Conservation (phyloP, 176 grass and related monocot species). For the Carex cristatella region DNA sequence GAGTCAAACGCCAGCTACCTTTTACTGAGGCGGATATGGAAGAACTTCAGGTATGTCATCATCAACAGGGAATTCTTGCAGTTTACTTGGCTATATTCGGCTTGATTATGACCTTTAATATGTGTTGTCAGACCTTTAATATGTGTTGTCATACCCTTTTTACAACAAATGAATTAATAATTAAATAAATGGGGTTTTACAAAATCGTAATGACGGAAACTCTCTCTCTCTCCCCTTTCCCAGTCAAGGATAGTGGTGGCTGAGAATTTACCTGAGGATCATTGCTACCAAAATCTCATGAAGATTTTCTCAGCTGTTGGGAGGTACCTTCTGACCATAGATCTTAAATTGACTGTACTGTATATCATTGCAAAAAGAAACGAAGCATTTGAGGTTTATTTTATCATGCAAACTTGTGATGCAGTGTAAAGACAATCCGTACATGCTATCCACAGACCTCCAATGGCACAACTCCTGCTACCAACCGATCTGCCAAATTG, state of each 20-base stretch:
- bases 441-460: conserved; percentile 91
- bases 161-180: not conserved
- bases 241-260: conserved; percentile 93
- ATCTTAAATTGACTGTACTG: not conserved
- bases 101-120: conserved; percentile 8
- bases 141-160: not conserved
- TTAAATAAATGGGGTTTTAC: not conserved
- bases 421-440: conserved; percentile 89
- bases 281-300: conserved; percentile 98
- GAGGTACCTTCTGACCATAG: conserved; percentile 42
- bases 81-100: conserved; percentile 1
- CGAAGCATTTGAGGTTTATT: not conserved
- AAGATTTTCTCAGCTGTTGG: conserved; percentile 91
- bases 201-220: not conserved
- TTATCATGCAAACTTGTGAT: conserved; percentile 12
- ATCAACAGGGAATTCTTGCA: not conserved
- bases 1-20: conserved; percentile 60
- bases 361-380: not conserved
- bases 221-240: conserved; percentile 15
- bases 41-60: conserved; percentile 69
- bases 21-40: conserved; percentile 94
- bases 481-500: conserved; percentile 86
- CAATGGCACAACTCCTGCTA: conserved; percentile 71
- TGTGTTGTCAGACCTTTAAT: conserved; percentile 11
- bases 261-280: conserved; percentile 98